Evolutionary conservation across 2,329 filamentous ascomycete species (phyloP).

Genomic region (Colletotrichum navitas): DNA sequence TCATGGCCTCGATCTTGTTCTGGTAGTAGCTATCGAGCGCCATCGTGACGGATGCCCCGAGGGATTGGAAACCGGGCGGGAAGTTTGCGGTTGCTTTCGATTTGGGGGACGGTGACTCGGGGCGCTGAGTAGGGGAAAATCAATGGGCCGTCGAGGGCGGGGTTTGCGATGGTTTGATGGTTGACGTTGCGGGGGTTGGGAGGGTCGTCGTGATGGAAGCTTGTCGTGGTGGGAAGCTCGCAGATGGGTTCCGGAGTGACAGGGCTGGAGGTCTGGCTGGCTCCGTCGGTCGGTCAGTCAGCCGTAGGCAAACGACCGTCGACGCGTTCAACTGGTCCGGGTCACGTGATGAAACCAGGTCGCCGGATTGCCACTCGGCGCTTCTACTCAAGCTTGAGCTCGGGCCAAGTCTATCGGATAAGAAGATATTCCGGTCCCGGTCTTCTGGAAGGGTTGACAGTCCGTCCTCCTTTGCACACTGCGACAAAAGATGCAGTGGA

Average conservation of each 20-base stretch:
- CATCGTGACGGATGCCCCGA: constrained; percentile 72
- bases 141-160: constrained; percentile 33
- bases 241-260: constrained; percentile 39
- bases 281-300: constrained; percentile 37
- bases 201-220: constrained; percentile 40
- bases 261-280: constrained; percentile 39
- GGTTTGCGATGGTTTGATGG: constrained; percentile 37
- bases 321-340: constrained; percentile 38
- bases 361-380: constrained; percentile 11
- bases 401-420: neutral
- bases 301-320: constrained; percentile 43
- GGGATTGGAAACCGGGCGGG: constrained; percentile 40
- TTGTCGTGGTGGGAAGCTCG: constrained; percentile 41
- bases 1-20: constrained; percentile 99
- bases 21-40: constrained; percentile 99
- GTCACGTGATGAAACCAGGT: constrained; percentile 22
- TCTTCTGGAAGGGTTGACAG: neutral
- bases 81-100: constrained; percentile 1
- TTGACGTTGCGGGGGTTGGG: constrained; percentile 30
- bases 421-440: neutral
- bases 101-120: neutral
- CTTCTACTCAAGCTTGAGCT: constrained; percentile 13
- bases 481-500: constrained; percentile 10
- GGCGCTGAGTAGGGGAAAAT: neutral
- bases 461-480: constrained; percentile 8